Conservation (phyloP, 495 filamentous ascomycete species). For the Jackrogersella multiformis region DNA sequence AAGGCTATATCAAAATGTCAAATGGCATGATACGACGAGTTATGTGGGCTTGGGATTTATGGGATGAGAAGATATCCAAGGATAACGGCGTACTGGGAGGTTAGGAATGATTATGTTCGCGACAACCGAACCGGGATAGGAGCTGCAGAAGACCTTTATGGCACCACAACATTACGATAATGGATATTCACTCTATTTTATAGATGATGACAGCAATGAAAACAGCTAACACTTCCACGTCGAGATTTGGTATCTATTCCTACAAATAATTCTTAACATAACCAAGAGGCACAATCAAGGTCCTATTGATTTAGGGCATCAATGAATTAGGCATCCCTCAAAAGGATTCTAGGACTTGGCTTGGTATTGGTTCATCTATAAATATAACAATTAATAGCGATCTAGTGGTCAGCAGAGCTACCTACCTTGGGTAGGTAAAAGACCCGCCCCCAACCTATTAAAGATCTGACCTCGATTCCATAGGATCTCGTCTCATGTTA, state of each 20-base stretch:
- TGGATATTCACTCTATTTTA: not conserved
- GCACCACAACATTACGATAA: no score
- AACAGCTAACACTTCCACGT: not conserved
- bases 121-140: no score
- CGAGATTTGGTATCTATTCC: not conserved
- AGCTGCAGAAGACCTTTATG: no score
- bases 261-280: not conserved
- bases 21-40: not conserved
- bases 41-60: not conserved
- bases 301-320: not conserved
- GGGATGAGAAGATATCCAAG: no score
- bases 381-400: conserved; percentile 7
- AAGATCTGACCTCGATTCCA: not conserved
- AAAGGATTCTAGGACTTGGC: not conserved
- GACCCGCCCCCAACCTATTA: not conserved
- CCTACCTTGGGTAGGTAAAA: not conserved
- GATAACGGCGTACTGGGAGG: no score
- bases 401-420: not conserved
- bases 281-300: not conserved
- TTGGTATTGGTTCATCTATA: not conserved
- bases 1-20: not conserved
- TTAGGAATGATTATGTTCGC: no score
- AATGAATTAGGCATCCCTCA: not conserved
- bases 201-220: not conserved
- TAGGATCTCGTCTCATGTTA: not conserved